Evolutionary conservation across 768 basidiomycete species (phyloP).

Genomic region (Lactarius deliciosus): DNA sequence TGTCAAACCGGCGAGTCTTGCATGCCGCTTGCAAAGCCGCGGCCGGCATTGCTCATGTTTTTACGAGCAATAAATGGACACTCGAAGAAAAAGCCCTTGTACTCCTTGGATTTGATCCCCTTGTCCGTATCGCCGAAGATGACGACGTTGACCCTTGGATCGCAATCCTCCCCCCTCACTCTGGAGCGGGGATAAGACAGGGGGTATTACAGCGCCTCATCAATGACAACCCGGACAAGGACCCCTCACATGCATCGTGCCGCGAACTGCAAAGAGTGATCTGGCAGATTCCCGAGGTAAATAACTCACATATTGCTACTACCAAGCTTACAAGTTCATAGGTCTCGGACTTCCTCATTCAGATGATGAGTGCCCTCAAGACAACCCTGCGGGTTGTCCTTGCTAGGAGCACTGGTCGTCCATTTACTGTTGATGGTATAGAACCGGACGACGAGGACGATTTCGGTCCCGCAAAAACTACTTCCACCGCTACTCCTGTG

Average conservation of each 20-base stretch:
- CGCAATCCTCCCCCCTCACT: constrained; percentile 49
- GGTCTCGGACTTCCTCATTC: constrained; percentile 52
- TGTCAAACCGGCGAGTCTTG: constrained; percentile 58
- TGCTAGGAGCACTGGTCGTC: constrained; percentile 32
- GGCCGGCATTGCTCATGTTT: constrained; percentile 40
- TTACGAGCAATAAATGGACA: constrained; percentile 52
- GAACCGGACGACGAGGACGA: constrained; percentile 52
- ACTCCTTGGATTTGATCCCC: constrained; percentile 61
- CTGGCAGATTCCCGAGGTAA: constrained; percentile 71
- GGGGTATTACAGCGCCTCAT: constrained; percentile 46
- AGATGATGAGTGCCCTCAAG: constrained; percentile 39
- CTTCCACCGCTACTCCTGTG: constrained; percentile 35
- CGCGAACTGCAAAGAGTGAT: constrained; percentile 53
- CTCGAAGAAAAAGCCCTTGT: constrained; percentile 63
- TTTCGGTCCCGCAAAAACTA: constrained; percentile 52
- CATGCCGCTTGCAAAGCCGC: constrained; percentile 60
- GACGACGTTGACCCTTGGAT: constrained; percentile 38
- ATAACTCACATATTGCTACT: constrained; percentile 31
- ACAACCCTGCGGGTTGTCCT: constrained; percentile 43
- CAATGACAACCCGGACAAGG: constrained; percentile 20
- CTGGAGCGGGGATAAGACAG: constrained; percentile 60
- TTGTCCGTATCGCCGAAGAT: constrained; percentile 46
- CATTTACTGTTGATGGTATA: constrained; percentile 31
- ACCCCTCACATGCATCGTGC: constrained; percentile 32
- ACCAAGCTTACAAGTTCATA: constrained; percentile 33